Base-by-base conservation (phyloP, 257 asterid species). In the Thymus quinquecostatus region DNA sequence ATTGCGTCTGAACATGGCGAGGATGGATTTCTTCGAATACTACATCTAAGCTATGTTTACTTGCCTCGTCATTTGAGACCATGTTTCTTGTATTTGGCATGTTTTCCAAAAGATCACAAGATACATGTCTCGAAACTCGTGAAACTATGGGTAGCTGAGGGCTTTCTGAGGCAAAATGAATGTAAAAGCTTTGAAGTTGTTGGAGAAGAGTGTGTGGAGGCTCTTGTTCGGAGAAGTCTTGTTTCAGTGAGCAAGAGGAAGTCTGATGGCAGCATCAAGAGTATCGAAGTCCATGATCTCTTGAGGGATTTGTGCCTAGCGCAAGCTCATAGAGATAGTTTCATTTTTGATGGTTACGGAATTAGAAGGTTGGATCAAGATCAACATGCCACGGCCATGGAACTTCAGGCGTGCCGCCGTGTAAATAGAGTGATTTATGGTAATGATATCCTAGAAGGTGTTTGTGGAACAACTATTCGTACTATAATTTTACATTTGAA, bases 81-180 rank as follows among this genome's bases (percentile, higher is more conserved):
- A 8, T 41, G 66, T 44, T 43, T 69, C 28, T 12, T 69, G 13
- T 56, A 56, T 27, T 12, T 56, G 6, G 66, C 34, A 8, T 1
- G 2, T 29, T 41, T 69, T 44, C 66, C 21, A 3, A 45, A 41
- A 28, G 66, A 12, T 43, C 8, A 29, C 1, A 47, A 56, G 47
- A 56, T 69, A 0, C 5, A 1, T 43, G 66, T 6, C 11, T 56
- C 47, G 0, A 43, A 41, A 8, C 57, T 69, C 1, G 14, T 28
- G 1, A 69, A 8, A 2, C 6, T 56, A 13, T 69, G 66, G 66
- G 13, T 28, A 44, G 66, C 74, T 10, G 66, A 56, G 29, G 73
- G 65, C 1, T 69, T 69, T 56, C 1, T 56, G 34, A 8, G 30
- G 2, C 13, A 29, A 7, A 8, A 0, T 40, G 67, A 2, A n/a